These are phyloP conservation scores for Boehmeria nivea DNA, from an alignment of 306 rosid species.

Conservation along the genomic window DNA sequence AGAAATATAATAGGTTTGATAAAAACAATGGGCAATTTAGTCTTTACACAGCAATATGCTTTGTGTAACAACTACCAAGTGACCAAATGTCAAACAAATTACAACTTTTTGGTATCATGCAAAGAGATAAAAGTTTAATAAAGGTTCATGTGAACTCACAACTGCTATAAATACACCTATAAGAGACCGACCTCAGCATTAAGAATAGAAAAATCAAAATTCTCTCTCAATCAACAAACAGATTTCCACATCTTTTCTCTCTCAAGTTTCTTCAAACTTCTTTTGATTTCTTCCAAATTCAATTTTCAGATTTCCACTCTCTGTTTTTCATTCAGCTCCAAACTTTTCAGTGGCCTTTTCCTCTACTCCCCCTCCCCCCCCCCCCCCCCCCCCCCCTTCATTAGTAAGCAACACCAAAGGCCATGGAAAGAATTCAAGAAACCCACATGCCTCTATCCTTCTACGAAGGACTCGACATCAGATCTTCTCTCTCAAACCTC, in stretches of 20 bases:
- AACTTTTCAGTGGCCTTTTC: background rate
- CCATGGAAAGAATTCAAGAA: constrained; percentile 39
- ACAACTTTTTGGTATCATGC: constrained; percentile 16
- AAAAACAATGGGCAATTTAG: too few relatives aligned
- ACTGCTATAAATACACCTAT: constrained; percentile 55
- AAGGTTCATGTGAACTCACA: background rate
- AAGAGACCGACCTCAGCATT: background rate
- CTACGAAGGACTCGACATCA: constrained; percentile 31
- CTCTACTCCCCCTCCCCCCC: background rate
- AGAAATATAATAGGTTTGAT: too few relatives aligned
- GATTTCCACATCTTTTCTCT: too few relatives aligned
- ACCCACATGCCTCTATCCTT: constrained; percentile 14
- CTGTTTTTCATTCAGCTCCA: background rate
- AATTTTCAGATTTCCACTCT: too few relatives aligned
- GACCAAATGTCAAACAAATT: constrained; percentile 10
- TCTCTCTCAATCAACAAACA: too few relatives aligned
- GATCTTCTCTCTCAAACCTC: constrained; percentile 58
- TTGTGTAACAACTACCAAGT: too few relatives aligned
- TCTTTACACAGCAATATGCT: background rate
- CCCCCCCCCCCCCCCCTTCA: too few relatives aligned
- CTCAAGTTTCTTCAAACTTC: constrained; percentile 6
- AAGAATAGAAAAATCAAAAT: background rate
- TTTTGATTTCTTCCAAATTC: too few relatives aligned
- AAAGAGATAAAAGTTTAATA: background rate
- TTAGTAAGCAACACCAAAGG: background rate